Base-by-base conservation (phyloP, 495 filamentous ascomycete species). In the Usnea hakonensis region DNA sequence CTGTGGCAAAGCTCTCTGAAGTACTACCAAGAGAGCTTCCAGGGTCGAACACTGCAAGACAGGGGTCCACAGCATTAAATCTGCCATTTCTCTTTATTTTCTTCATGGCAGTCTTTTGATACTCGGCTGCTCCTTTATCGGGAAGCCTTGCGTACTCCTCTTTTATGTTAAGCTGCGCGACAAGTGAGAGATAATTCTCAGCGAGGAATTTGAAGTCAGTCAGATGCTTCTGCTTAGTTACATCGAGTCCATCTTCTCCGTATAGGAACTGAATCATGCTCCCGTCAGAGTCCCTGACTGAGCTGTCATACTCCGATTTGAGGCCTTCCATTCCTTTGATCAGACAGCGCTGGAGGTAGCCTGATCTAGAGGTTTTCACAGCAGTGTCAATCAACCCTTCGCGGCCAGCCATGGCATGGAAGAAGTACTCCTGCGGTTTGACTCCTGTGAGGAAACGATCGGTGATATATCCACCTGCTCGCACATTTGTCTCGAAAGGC, bases 311-410 rank as follows among this genome's bases (percentile, higher is more conserved):
- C 65, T 92, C 84, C 0, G 95, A 90, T 67, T 83, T 87, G 48
- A 97, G 75, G 5, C 95, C 95, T 73, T 99, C 95, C 92, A 99
- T 96, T 52, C 93, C 95, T 79, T 99, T 99, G 75, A 97, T 94
- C 67, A 99, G 76, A 81, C 95, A 99, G 72, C 95, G 88, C 72
- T 99, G 95, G 63, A 99, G 76, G 71, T 99, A 99, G 68, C 95
- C 95, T 41, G 92, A 97, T 67, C 93, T 84, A 41, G 91, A 93
- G 6, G 95, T 99, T 78, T 99, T 99, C 67, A 99, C 95, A 61
- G 95, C 95, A 44, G 95, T 99, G 82, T 99, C 95, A 75, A 99
- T 97, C 67, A 99, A 79, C 78, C 95, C 95, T 79, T 99, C 95
- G 75, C 95, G 85, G 71, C 95, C 95, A 68, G 93, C 93, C 95